Percentiles rank a stretch among this genome's conserved stretches.
phyloP scores from a whole-genome alignment of 2,329 filamentous ascomycete genomes.

The Ophiostoma montium region DNA sequence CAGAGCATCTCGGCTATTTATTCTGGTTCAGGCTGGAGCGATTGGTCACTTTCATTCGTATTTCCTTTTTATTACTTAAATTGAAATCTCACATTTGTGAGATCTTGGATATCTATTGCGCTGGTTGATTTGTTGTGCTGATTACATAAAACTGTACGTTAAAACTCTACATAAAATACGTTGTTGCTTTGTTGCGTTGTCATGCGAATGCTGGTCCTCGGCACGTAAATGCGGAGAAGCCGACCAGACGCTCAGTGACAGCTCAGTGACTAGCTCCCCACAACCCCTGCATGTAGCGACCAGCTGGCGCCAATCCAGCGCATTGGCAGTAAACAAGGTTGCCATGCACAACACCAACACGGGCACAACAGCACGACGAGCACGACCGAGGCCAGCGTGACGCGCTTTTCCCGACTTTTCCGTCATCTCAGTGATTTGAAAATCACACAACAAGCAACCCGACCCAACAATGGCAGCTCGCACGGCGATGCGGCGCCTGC shows the following conservation, averaged over 20 bases:
- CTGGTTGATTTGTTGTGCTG: not conserved
- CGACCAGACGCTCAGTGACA: not conserved
- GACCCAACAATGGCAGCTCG: conserved; percentile 21
- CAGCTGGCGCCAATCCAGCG: not conserved
- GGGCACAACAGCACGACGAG: not conserved
- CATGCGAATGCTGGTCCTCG: no score
- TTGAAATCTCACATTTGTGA: not conserved
- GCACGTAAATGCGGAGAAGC: not conserved
- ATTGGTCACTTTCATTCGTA: not conserved
- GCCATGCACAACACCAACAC: not conserved
- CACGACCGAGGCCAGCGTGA: no score
- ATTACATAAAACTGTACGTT: no score
- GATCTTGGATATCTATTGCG: no score
- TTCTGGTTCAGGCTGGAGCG: not conserved
- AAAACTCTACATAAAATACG: no score
- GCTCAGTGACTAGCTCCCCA: not conserved
- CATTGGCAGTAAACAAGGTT: not conserved
- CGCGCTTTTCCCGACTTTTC: not conserved
- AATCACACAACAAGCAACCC: not conserved
- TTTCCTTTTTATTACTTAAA: not conserved
- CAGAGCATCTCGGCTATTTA: not conserved
- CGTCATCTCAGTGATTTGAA: no score
- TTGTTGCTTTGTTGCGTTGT: no score
- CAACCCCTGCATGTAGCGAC: no score
- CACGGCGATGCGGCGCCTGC: conserved; percentile 39